Evolutionary conservation across 805 yeast species (phyloP).

Genomic region (Candida golubevii): DNA sequence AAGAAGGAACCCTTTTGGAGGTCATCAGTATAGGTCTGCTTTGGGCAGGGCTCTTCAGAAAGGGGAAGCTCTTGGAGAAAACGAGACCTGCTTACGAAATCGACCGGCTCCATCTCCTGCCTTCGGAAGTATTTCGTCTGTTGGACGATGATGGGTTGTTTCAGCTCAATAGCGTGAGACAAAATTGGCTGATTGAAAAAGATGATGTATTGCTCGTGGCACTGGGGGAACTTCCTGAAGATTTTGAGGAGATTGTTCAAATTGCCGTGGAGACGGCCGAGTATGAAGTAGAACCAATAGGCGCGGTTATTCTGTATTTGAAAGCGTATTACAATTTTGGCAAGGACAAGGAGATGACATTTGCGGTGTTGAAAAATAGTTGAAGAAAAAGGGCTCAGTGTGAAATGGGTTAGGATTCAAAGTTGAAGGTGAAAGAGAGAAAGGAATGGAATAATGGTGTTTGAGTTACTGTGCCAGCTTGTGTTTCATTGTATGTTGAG

Average conservation of each 20-base stretch:
- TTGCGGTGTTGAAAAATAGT: neutral
- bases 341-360: neutral
- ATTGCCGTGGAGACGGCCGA: conserved; percentile 4
- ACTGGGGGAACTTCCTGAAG: neutral
- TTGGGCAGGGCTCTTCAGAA: conserved; percentile 3
- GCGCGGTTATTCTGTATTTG: neutral
- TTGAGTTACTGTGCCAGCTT: too few species aligned
- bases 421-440: too few species aligned
- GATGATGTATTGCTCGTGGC: conserved; percentile 3
- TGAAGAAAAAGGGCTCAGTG: neutral
- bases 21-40: conserved; percentile 1
- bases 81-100: neutral
- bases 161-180: neutral
- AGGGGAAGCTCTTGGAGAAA: neutral
- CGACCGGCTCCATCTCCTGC: conserved; percentile 1
- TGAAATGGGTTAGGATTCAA: too few species aligned
- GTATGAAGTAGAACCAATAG: neutral
- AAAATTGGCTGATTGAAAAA: neutral
- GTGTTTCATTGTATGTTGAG: too few species aligned
- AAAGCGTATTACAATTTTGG: conserved; percentile 3
- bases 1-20: neutral
- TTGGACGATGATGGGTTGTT: neutral
- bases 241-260: conserved; percentile 2
- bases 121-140: neutral
- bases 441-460: too few species aligned